Conservation (phyloP, 352 stramenopile species). For the Detonula confervacea region DNA sequence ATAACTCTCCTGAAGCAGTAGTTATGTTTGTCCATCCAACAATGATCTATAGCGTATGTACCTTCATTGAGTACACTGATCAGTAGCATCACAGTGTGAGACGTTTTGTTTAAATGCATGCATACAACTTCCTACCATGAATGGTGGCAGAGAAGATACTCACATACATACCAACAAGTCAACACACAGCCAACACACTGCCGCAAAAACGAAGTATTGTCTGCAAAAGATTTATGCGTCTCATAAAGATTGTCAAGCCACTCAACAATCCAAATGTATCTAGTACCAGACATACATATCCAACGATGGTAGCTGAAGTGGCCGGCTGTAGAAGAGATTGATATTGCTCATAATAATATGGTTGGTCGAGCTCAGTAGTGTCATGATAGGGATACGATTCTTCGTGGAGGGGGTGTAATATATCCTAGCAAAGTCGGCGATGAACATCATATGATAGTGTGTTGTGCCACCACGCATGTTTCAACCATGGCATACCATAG, state of each 20-base stretch:
- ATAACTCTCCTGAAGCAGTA: constrained; percentile 14
- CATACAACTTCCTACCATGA: no score
- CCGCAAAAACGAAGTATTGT: constrained; percentile 11
- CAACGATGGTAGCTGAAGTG: constrained; percentile 5
- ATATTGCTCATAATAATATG: constrained; percentile 15
- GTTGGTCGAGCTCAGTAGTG: background rate
- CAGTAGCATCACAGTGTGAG: constrained; percentile 71
- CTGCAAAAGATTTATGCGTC: constrained; percentile 22
- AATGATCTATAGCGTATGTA: constrained; percentile 15
- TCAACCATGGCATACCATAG: no score
- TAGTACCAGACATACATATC: constrained; percentile 11
- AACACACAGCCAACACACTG: no score
- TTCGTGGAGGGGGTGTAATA: no score
- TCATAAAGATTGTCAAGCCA: constrained; percentile 18
- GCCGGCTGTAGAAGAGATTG: background rate
- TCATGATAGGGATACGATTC: constrained; percentile 16
- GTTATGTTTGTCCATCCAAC: constrained; percentile 24
- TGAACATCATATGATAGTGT: no score
- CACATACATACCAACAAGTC: constrained; percentile 17
- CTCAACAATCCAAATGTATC: constrained; percentile 11
- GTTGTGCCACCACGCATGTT: no score
- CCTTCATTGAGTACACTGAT: constrained; percentile 86
- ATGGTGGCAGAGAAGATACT: background rate
- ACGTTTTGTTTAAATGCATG: background rate
- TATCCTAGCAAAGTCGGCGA: no score